These are phyloP conservation scores for Jackrogersella multiformis DNA, from an alignment of 495 filamentous ascomycete species.

Conservation along the genomic window DNA sequence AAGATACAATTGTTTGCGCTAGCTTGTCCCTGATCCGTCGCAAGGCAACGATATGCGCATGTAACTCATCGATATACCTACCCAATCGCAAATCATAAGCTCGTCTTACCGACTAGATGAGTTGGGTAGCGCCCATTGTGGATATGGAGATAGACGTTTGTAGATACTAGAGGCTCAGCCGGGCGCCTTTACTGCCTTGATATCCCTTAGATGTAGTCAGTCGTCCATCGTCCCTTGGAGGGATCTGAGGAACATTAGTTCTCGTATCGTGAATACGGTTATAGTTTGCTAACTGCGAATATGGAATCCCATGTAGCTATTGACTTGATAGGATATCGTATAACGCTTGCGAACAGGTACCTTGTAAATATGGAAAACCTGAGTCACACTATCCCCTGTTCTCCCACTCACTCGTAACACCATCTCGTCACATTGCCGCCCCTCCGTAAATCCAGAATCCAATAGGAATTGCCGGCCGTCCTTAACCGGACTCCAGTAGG, in stretches of 20 bases:
- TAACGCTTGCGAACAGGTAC: background rate
- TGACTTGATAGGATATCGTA: slow-evolving; percentile 2
- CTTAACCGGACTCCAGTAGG: slow-evolving; percentile 23
- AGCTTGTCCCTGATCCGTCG: background rate
- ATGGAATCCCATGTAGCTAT: background rate
- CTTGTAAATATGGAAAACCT: background rate
- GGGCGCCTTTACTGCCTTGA: slow-evolving; percentile 4
- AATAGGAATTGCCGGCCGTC: slow-evolving; percentile 26
- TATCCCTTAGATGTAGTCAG: background rate
- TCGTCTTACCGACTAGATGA: slow-evolving; percentile 11
- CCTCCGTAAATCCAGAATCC: slow-evolving; percentile 25
- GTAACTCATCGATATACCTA: slow-evolving; percentile 16
- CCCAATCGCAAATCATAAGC: slow-evolving; percentile 18
- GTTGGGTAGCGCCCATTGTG: slow-evolving; percentile 11
- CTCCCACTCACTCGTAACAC: slow-evolving; percentile 21
- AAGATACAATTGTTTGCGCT: background rate
- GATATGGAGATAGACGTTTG: slow-evolving; percentile 5
- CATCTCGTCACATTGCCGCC: slow-evolving; percentile 26
- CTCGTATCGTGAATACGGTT: background rate
- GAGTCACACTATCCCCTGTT: slow-evolving; percentile 23
- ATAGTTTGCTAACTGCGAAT: background rate
- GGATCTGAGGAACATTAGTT: slow-evolving; percentile 11
- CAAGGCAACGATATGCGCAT: slow-evolving; percentile 30
- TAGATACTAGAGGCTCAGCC: slow-evolving; percentile 3
- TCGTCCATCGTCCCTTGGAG: background rate